Evolutionary conservation across 2,329 filamentous ascomycete genomes (phyloP).

Genomic region (Sporothrix inflata): DNA sequence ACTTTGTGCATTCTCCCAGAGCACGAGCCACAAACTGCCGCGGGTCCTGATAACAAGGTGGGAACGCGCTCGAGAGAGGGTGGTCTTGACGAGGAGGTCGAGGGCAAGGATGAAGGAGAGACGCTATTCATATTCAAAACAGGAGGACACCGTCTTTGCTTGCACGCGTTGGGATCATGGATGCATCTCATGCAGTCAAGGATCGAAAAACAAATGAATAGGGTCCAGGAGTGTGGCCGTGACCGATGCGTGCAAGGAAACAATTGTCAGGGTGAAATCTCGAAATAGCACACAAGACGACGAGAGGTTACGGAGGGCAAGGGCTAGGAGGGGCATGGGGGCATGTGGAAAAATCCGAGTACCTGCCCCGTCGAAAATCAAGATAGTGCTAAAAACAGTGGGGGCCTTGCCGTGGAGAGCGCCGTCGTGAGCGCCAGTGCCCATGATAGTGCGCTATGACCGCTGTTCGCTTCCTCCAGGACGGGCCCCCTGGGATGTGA

Average conservation of each 20-base stretch:
- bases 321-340: background rate
- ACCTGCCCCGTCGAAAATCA: slow-evolving; percentile 1
- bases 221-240: background rate
- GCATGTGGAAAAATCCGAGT: slow-evolving; percentile 12
- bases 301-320: background rate
- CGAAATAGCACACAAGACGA: background rate
- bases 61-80: background rate
- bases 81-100: background rate
- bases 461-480: slow-evolving; percentile 6
- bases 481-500: slow-evolving; percentile 13
- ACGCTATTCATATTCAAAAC: slow-evolving; percentile 10
- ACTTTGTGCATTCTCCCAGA: background rate
- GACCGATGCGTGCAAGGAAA: background rate
- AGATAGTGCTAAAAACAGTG: slow-evolving; percentile 18
- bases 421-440: background rate
- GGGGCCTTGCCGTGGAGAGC: slow-evolving; percentile 1
- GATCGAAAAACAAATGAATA: background rate
- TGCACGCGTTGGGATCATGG: background rate
- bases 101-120: background rate
- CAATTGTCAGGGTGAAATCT: background rate
- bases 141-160: background rate
- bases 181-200: background rate
- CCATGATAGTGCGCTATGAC: slow-evolving; percentile 5
- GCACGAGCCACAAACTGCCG: background rate
- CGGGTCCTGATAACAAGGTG: background rate